Evolutionary conservation across 306 rosid genomes (phyloP), one percentile per base, ranked within the genome.

Genomic region (Trifolium dubium): DNA sequence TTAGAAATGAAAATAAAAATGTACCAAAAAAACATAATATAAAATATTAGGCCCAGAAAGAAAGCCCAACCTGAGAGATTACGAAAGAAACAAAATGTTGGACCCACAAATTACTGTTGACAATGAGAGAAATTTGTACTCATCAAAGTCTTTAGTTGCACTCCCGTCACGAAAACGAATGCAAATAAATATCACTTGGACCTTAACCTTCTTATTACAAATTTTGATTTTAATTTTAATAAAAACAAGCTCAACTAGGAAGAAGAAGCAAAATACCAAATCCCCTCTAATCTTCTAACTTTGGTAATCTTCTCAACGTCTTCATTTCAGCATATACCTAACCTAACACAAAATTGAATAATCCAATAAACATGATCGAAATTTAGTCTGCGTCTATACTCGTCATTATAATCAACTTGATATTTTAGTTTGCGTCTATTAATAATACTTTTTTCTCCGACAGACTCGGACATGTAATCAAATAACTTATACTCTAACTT

Each of bases 141-240:
- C 1, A 37, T 6, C 2, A 8, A 10, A 29, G 40, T 23, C 56
- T 50, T 23, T 54, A 68, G 66, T 64, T 58, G 34, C 41, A 80
- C 65, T 56, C 64, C 59, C 82, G 61, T 49, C 80, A 59, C 74
- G 82, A 85, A 85, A 81, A 59, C 47, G 64, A 81, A 47, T 68
- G 1, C 56, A 49, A 14, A 40, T 0, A 49, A 14, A 40, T 0
- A 47, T 44, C 50, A 4, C 15, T 44, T 44, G 50, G 50, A 44
- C 15, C 50, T 44, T 44, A 44, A 44, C 13, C 50, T 44, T 44
- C 14, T 44, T 44, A 44, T 44, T 39, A 39, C 7, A 39, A 39
- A 39, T 39, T 35, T 64, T 15, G 19, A 34, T 62, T 51, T 34
- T 19, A 6, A 72, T 44, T 44, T 12, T 41, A 11, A 17, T 31